Conservation (phyloP, 306 rosid species). For the Acacia melanoxylon region DNA sequence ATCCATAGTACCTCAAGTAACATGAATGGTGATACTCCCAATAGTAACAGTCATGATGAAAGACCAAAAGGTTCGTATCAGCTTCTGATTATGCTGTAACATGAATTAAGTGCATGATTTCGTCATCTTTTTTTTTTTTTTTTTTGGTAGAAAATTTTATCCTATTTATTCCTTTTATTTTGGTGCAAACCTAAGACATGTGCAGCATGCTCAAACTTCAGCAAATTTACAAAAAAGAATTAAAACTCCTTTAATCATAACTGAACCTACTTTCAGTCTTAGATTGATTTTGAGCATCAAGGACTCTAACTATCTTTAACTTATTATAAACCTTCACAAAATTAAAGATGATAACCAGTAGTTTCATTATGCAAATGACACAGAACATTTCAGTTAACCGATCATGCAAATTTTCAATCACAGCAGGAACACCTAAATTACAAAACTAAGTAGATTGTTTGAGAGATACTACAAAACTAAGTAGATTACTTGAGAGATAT, state of each 20-base stretch:
- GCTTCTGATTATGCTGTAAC: constrained; percentile 6
- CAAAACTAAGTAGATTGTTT: background rate
- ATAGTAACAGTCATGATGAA: constrained; percentile 10
- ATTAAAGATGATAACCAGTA: constrained; percentile 6
- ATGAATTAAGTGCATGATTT: background rate
- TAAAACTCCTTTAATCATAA: background rate
- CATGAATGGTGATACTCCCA: constrained; percentile 10
- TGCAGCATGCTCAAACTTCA: constrained; percentile 3
- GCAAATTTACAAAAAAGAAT: constrained; percentile 7
- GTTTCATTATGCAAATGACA: constrained; percentile 6
- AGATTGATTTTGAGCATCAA: constrained; percentile 8
- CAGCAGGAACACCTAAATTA: background rate
- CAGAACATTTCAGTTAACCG: constrained; percentile 15
- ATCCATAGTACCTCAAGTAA: background rate
- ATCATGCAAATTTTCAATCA: background rate
- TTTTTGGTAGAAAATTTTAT: too few species aligned
- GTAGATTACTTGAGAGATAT: background rate
- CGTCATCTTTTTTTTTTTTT: background rate
- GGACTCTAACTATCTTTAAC: background rate
- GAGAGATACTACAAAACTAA: too few species aligned
- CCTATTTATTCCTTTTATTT: constrained; percentile 2
- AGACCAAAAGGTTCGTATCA: constrained; percentile 27
- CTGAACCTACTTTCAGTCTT: background rate
- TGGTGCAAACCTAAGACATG: constrained; percentile 12
- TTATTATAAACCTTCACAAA: background rate